Conservation (phyloP, 2,329 filamentous ascomycete species). For the Fusarium tanahbumbuense region DNA sequence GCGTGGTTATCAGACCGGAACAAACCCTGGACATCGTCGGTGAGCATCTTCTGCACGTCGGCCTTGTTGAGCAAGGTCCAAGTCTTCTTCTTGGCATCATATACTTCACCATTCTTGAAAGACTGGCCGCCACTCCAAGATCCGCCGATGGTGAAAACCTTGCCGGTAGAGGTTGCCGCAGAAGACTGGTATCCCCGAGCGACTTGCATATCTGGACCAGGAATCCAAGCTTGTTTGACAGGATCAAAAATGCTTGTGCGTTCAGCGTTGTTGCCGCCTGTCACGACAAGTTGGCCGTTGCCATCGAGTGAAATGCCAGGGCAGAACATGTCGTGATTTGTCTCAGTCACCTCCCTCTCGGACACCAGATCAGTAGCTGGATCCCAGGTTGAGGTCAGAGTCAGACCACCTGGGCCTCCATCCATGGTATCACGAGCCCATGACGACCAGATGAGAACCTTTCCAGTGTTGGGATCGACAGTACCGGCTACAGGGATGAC, state of each 20-base stretch:
- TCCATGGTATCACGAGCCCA: slow-evolving; percentile 25
- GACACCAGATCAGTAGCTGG: slow-evolving; percentile 20
- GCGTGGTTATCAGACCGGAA: slow-evolving; percentile 53
- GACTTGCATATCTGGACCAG: slow-evolving; percentile 18
- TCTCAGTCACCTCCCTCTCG: slow-evolving; percentile 50
- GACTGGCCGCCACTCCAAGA: slow-evolving; percentile 23
- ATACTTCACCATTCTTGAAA: slow-evolving; percentile 31
- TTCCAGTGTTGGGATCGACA: slow-evolving; percentile 14
- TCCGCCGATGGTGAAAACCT: slow-evolving; percentile 32
- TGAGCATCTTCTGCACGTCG: slow-evolving; percentile 61
- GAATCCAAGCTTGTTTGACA: slow-evolving; percentile 11
- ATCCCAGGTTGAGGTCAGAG: slow-evolving; percentile 27
- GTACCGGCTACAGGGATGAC: slow-evolving; percentile 32
- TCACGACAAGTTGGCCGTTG: slow-evolving; percentile 63
- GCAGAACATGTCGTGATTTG: slow-evolving; percentile 67
- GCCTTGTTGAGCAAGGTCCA: slow-evolving; percentile 47
- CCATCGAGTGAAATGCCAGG: slow-evolving; percentile 64
- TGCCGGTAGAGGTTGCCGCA: slow-evolving; percentile 26
- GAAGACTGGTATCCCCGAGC: slow-evolving; percentile 31
- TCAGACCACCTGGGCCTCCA: slow-evolving; percentile 5
- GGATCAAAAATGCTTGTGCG: slow-evolving; percentile 62
- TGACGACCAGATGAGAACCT: slow-evolving; percentile 30
- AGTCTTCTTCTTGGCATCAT: slow-evolving; percentile 17
- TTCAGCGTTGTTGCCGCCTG: slow-evolving; percentile 63
- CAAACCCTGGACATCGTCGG: slow-evolving; percentile 60